Evolutionary conservation across 2,329 filamentous ascomycete genomes (phyloP).

Genomic region (Apiospora rasikravindrae): DNA sequence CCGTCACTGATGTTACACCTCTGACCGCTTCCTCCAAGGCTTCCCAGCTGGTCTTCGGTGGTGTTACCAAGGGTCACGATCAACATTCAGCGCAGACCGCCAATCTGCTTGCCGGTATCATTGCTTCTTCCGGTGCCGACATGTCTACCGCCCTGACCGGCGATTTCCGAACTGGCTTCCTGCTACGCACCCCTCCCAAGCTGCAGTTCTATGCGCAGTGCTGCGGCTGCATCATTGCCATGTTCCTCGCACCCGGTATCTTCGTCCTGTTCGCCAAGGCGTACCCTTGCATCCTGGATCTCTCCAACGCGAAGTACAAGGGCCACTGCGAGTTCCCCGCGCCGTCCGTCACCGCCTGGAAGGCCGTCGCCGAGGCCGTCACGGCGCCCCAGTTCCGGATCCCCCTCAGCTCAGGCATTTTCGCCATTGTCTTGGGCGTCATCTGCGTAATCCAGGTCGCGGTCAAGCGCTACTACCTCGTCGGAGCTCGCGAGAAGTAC

Average conservation of each 20-base stretch:
- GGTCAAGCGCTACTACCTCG: conserved; percentile 59
- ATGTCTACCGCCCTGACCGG: conserved; percentile 46
- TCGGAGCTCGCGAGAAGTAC: conserved; percentile 58
- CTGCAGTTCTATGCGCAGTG: conserved; percentile 58
- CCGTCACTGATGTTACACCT: conserved; percentile 54
- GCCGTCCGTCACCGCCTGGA: conserved; percentile 56
- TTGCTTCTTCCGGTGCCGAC: conserved; percentile 39
- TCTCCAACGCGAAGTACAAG: conserved; percentile 23
- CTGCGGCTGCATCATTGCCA: conserved; percentile 55
- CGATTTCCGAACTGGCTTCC: conserved; percentile 58
- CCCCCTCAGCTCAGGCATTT: conserved; percentile 58
- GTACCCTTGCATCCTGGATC: conserved; percentile 58
- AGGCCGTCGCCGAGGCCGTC: conserved; percentile 59
- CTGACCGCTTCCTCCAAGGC: conserved; percentile 58
- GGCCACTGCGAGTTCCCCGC: conserved; percentile 51
- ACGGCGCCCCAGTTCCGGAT: conserved; percentile 62
- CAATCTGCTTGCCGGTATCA: conserved; percentile 53
- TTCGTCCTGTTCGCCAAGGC: conserved; percentile 58
- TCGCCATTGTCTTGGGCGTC: conserved; percentile 59
- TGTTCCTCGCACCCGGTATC: conserved; percentile 58
- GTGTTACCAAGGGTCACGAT: conserved; percentile 51
- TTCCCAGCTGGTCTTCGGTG: conserved; percentile 57
- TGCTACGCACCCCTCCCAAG: conserved; percentile 54
- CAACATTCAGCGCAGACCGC: conserved; percentile 49
- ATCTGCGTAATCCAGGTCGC: conserved; percentile 57